Evolutionary conservation across 768 basidiomycete species (phyloP).

Genomic region (Lentinula detonsa): DNA sequence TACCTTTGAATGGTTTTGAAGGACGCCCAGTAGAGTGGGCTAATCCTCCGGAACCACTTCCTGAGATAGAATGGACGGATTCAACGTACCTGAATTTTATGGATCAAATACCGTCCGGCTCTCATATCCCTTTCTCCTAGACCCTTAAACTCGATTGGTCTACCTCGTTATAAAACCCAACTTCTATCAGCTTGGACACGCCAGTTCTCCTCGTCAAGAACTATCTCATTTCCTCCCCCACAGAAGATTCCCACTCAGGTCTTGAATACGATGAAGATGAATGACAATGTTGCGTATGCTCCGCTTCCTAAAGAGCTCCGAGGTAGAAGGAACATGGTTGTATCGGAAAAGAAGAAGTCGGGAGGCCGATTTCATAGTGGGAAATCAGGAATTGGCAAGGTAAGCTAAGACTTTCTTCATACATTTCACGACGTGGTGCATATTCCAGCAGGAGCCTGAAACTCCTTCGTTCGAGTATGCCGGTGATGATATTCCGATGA

Average conservation of each 20-base stretch:
- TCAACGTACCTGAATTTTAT: slow-evolving; percentile 52
- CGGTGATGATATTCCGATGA: slow-evolving; percentile 61
- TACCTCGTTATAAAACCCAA: slow-evolving; percentile 73
- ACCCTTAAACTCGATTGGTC: slow-evolving; percentile 82
- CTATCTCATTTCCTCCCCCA: slow-evolving; percentile 51
- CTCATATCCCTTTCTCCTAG: slow-evolving; percentile 29
- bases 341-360: slow-evolving; percentile 42
- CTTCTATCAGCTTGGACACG: slow-evolving; percentile 73
- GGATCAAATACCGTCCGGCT: background rate
- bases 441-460: slow-evolving; percentile 43
- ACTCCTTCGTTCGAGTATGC: slow-evolving; percentile 45
- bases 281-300: slow-evolving; percentile 90
- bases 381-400: slow-evolving; percentile 45
- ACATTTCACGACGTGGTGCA: background rate
- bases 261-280: slow-evolving; percentile 70
- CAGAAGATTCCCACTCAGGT: slow-evolving; percentile 77
- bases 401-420: slow-evolving; percentile 18
- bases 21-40: slow-evolving; percentile 85
- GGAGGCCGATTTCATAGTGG: slow-evolving; percentile 85
- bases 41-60: slow-evolving; percentile 60
- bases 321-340: slow-evolving; percentile 76
- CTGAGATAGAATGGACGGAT: slow-evolving; percentile 76
- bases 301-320: slow-evolving; percentile 79
- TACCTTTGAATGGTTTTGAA: slow-evolving; percentile 86
- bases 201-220: slow-evolving; percentile 28